Evolutionary conservation across 768 basidiomycete species (phyloP).

Genomic region (Rhodotorula diobovata): DNA sequence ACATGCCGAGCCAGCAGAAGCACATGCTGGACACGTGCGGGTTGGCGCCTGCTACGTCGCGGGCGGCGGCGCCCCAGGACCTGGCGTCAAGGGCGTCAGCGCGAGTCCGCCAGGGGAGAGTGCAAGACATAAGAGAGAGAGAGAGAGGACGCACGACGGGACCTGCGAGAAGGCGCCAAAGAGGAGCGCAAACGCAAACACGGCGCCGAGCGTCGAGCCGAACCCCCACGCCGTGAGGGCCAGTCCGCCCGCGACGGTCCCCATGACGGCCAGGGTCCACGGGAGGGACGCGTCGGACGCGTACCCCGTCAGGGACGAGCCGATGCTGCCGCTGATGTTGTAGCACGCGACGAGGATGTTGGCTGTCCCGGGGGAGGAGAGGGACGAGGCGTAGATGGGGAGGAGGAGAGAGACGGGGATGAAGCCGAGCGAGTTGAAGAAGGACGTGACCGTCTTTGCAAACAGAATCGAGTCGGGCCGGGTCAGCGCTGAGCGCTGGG

Average conservation of each 20-base stretch:
- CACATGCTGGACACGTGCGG: slow-evolving; percentile 15
- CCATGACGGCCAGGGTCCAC: neutral
- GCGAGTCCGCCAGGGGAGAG: neutral
- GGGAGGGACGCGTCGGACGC: slow-evolving; percentile 2
- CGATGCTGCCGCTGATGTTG: slow-evolving; percentile 19
- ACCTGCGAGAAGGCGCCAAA: slow-evolving; percentile 12
- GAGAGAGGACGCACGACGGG: neutral
- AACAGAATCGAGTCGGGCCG: neutral
- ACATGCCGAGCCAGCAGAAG: slow-evolving; percentile 26
- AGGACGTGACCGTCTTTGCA: slow-evolving; percentile 7
- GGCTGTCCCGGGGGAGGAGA: slow-evolving; percentile 2
- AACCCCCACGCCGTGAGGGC: slow-evolving; percentile 11
- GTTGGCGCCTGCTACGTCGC: slow-evolving; percentile 17
- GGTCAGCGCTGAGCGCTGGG: too few relatives aligned
- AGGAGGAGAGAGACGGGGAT: slow-evolving; percentile 36
- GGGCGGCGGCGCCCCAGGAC: slow-evolving; percentile 12
- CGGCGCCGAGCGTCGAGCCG: neutral
- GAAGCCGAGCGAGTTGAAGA: slow-evolving; percentile 17
- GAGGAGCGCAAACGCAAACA: slow-evolving; percentile 26
- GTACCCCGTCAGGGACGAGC: slow-evolving; percentile 15
- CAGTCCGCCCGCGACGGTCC: slow-evolving; percentile 4
- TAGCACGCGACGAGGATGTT: slow-evolving; percentile 19
- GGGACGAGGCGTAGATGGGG: slow-evolving; percentile 22
- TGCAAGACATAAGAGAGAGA: neutral
- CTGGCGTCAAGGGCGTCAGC: neutral